phyloP scores from a whole-genome alignment of 1,284 basidiomycete species.

The Apiotrichum montevideense region DNA sequence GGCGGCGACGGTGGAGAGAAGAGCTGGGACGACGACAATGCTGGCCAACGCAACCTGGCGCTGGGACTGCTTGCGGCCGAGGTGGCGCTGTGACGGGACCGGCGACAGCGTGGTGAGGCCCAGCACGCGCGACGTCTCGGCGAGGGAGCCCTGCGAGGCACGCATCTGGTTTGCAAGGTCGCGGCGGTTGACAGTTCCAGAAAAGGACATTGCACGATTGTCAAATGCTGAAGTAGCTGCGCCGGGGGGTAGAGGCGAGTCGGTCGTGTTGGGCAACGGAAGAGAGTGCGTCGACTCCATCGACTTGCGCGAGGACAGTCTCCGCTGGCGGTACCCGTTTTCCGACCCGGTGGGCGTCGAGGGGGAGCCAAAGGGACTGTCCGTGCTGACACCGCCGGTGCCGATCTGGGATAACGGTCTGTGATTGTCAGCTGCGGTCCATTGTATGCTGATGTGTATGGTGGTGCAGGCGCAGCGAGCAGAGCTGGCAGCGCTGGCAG shows the following conservation, averaged over 20 bases:
- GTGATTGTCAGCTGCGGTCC: not conserved
- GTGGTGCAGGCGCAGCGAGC: too few relatives aligned
- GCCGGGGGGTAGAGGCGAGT: slow-evolving; percentile 28
- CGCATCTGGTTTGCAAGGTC: slow-evolving; percentile 33
- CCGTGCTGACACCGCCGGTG: slow-evolving; percentile 4
- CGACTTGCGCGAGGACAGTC: slow-evolving; percentile 34
- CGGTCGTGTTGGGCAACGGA: slow-evolving; percentile 21
- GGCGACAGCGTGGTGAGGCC: slow-evolving; percentile 23
- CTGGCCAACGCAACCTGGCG: slow-evolving; percentile 43
- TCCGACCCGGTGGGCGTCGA: slow-evolving; percentile 41
- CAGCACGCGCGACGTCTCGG: not conserved
- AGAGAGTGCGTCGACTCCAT: slow-evolving; percentile 42
- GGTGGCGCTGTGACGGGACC: slow-evolving; percentile 31
- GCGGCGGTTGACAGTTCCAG: slow-evolving; percentile 29
- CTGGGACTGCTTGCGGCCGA: slow-evolving; percentile 25
- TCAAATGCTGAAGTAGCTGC: slow-evolving; percentile 29
- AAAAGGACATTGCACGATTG: slow-evolving; percentile 43
- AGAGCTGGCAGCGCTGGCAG: too few relatives aligned
- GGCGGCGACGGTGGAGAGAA: slow-evolving; percentile 88
- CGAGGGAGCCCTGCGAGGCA: slow-evolving; percentile 28
- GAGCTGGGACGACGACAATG: slow-evolving; percentile 78
- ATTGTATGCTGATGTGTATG: too few relatives aligned
- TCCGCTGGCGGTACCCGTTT: slow-evolving; percentile 23
- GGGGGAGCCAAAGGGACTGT: slow-evolving; percentile 27
- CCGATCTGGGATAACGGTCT: slow-evolving; percentile 40